phyloP scores from a whole-genome alignment of 1,284 basidiomycete species.

The Agaricales sp. region DNA sequence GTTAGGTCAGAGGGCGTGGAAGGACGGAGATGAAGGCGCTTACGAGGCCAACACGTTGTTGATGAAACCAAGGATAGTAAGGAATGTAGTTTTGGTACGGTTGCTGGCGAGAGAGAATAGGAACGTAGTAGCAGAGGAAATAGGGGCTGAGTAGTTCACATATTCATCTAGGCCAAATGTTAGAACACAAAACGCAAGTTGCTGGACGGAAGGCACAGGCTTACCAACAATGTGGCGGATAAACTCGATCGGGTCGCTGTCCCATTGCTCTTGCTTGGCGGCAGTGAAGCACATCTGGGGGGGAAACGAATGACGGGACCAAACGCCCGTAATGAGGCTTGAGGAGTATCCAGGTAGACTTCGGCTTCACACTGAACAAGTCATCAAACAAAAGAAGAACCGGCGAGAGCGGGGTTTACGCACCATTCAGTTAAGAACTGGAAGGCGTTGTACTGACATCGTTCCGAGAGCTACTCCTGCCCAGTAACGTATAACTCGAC shows the following conservation, averaged over 20 bases:
- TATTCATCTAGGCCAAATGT: constrained; percentile 61
- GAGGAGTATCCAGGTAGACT: constrained; percentile 75
- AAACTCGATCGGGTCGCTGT: constrained; percentile 72
- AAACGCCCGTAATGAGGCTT: constrained; percentile 75
- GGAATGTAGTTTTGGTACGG: constrained; percentile 68
- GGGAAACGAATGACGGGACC: constrained; percentile 72
- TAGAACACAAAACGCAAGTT: too few relatives aligned
- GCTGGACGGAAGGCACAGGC: too few relatives aligned
- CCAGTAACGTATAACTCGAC: constrained; percentile 63
- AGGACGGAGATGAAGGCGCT: constrained; percentile 18
- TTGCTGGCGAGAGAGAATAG: constrained; percentile 67
- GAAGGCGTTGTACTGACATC: constrained; percentile 74
- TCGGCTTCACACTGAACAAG: constrained; percentile 67
- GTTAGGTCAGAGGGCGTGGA: constrained; percentile 2
- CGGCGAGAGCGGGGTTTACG: constrained; percentile 16
- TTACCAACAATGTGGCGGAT: constrained; percentile 60
- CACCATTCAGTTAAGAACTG: constrained; percentile 81
- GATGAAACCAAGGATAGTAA: constrained; percentile 70
- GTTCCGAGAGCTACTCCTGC: constrained; percentile 70
- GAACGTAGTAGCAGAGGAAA: constrained; percentile 70
- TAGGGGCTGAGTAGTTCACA: constrained; percentile 66
- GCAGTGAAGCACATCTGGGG: constrained; percentile 74
- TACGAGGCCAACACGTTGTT: constrained; percentile 60
- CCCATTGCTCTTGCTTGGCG: constrained; percentile 60
- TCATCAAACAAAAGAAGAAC: not conserved